phyloP scores from a whole-genome alignment of 2,329 filamentous ascomycete species.

The Claviceps maximensis region DNA sequence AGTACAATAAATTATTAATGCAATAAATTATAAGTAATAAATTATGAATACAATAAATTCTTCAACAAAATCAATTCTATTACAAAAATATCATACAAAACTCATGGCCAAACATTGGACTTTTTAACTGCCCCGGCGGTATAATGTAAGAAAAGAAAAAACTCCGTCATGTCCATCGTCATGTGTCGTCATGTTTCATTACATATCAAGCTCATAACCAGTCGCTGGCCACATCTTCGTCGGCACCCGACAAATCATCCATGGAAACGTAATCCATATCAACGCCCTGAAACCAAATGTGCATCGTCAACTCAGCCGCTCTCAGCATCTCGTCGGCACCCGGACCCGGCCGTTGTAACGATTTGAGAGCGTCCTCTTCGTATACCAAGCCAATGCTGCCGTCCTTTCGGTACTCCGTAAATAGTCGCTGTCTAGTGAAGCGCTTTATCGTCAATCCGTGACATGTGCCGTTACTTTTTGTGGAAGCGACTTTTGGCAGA shows the following conservation, averaged over 20 bases:
- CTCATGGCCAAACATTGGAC: neutral
- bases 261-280: slow-evolving; percentile 5
- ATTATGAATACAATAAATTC: too few relatives aligned
- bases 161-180: neutral
- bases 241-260: neutral
- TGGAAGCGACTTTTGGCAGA: neutral
- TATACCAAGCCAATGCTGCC: slow-evolving; percentile 5
- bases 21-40: too few relatives aligned
- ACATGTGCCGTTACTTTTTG: neutral
- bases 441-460: neutral
- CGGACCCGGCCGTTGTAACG: slow-evolving; percentile 1
- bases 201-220: neutral
- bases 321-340: neutral
- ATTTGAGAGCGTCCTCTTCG: slow-evolving; percentile 6
- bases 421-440: slow-evolving; percentile 5
- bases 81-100: neutral
- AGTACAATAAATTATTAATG: too few relatives aligned
- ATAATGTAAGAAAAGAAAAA: neutral
- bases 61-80: neutral
- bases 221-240: neutral
- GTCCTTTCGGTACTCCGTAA: slow-evolving; percentile 4
- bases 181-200: neutral
- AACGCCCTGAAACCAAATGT: slow-evolving; percentile 5
- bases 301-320: slow-evolving; percentile 5
- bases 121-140: neutral